A percentile compares a stretch with the other conserved stretches of the same genome.
Conservation (phyloP, 352 stramenopile genomes). For the Globisporangium acanthophoron region DNA sequence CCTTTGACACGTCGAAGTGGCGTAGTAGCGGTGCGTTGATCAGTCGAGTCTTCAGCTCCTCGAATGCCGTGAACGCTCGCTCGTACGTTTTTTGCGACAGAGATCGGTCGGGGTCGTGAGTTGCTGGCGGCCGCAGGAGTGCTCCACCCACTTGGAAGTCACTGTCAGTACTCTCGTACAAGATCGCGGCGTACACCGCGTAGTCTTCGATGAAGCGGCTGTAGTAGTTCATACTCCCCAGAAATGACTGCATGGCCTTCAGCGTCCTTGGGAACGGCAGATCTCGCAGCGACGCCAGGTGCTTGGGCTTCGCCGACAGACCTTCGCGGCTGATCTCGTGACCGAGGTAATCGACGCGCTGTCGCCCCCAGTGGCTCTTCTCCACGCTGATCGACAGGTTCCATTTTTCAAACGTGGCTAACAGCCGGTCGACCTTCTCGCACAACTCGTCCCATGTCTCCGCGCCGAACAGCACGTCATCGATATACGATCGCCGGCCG, state of each 20-base stretch:
- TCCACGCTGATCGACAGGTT: slow-evolving; percentile 17
- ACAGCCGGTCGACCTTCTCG: slow-evolving; percentile 1
- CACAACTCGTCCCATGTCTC: slow-evolving; percentile 12
- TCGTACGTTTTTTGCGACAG: no score
- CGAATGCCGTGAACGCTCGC: no score
- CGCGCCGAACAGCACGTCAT: slow-evolving; percentile 17
- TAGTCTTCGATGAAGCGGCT: slow-evolving; percentile 15
- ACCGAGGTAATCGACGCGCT: slow-evolving; percentile 12
- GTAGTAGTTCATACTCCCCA: slow-evolving; percentile 19
- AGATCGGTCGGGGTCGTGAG: not conserved
- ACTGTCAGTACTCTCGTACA: slow-evolving; percentile 9
- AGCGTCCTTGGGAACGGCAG: slow-evolving; percentile 5
- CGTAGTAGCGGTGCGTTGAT: slow-evolving; percentile 5
- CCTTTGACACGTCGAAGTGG: slow-evolving; percentile 9
- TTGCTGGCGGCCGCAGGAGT: no score
- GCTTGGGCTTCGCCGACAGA: slow-evolving; percentile 8
- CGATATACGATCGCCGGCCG: slow-evolving; percentile 16
- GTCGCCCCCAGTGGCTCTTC: slow-evolving; percentile 14
- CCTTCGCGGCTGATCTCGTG: slow-evolving; percentile 10
- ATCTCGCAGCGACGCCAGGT: not conserved
- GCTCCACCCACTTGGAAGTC: no score
- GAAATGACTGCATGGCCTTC: slow-evolving; percentile 10
- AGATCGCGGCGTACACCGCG: slow-evolving; percentile 10
- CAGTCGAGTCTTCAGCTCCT: slow-evolving; percentile 8
- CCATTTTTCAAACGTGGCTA: slow-evolving; percentile 12